Percentiles rank a stretch among this genome's conserved stretches.
Conservation (phyloP, 768 basidiomycete genomes). For the Phylloporus sp. region DNA sequence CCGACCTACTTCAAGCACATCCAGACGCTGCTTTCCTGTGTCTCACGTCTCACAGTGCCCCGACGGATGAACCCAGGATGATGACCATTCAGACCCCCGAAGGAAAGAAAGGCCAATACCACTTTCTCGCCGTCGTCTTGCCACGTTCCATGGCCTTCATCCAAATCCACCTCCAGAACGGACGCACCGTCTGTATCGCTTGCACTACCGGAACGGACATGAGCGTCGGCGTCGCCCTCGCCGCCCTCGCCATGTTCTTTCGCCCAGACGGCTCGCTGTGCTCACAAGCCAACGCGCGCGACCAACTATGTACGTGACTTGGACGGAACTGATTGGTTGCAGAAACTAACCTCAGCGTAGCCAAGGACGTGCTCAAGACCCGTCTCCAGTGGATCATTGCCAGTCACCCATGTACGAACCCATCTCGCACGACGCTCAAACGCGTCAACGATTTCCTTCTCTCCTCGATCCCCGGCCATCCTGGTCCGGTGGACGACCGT, state of each 20-base stretch:
- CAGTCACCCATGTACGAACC: conserved; percentile 71
- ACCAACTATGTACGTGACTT: conserved; percentile 20
- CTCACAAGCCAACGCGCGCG: conserved; percentile 1
- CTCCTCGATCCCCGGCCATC: conserved; percentile 18
- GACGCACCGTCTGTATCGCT: conserved; percentile 41
- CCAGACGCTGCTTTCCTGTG: conserved; percentile 15
- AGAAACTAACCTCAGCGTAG: conserved; percentile 14
- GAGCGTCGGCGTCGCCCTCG: conserved; percentile 59
- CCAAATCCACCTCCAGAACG: conserved; percentile 32
- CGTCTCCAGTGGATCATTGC: conserved; percentile 86
- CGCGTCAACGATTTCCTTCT: conserved; percentile 72
- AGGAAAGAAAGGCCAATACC: conserved; percentile 52
- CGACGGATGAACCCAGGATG: not conserved
- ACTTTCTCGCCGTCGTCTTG: conserved; percentile 45
- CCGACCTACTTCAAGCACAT: not conserved
- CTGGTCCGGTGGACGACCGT: not conserved
- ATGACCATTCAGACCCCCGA: conserved; percentile 27
- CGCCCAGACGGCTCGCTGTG: conserved; percentile 42
- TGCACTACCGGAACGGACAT: conserved; percentile 58
- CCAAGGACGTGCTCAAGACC: conserved; percentile 62
- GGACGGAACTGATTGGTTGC: not conserved
- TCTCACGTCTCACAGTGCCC: conserved; percentile 4
- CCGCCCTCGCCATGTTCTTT: conserved; percentile 55
- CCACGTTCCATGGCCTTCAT: conserved; percentile 49
- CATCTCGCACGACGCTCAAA: conserved; percentile 76